These are phyloP conservation scores for Nitzschia putrida DNA, from an alignment of 108 stramenopile genomes.

Conservation along the genomic window DNA sequence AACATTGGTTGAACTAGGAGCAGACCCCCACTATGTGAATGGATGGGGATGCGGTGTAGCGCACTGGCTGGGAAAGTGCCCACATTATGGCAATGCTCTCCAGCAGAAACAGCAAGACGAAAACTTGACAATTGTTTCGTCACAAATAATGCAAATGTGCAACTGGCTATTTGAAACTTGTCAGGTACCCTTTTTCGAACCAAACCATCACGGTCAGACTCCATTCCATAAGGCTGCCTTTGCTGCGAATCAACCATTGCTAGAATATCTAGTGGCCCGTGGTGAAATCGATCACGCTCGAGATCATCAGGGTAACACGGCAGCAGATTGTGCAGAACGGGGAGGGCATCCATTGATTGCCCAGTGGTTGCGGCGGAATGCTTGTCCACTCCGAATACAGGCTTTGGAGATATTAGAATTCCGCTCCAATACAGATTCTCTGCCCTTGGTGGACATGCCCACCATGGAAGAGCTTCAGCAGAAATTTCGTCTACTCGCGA, in stretches of 20 bases:
- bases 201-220: conserved; percentile 43
- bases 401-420: not conserved
- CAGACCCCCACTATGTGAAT: conserved; percentile 30
- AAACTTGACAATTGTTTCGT: not conserved
- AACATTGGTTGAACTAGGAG: conserved; percentile 17
- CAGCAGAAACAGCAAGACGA: not conserved
- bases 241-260: conserved; percentile 30
- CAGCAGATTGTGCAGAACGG: conserved; percentile 50
- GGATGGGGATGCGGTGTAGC: conserved; percentile 42
- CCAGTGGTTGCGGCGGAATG: conserved; percentile 29
- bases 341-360: conserved; percentile 16
- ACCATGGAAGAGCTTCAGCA: conserved; percentile 6
- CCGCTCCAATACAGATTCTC: too few relatives aligned
- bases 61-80: conserved; percentile 45
- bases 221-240: conserved; percentile 47
- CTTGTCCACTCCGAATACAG: conserved; percentile 12
- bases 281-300: conserved; percentile 9
- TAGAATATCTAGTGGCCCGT: conserved; percentile 15
- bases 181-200: conserved; percentile 6
- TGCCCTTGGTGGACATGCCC: not conserved
- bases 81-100: conserved; percentile 7
- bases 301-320: conserved; percentile 36
- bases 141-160: not conserved
- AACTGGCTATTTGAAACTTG: conserved; percentile 8
- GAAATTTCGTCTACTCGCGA: conserved; percentile 6